These are phyloP conservation scores for Melastoma malabathricum DNA, from an alignment of 345 rosid genomes.

Conservation along the genomic window DNA sequence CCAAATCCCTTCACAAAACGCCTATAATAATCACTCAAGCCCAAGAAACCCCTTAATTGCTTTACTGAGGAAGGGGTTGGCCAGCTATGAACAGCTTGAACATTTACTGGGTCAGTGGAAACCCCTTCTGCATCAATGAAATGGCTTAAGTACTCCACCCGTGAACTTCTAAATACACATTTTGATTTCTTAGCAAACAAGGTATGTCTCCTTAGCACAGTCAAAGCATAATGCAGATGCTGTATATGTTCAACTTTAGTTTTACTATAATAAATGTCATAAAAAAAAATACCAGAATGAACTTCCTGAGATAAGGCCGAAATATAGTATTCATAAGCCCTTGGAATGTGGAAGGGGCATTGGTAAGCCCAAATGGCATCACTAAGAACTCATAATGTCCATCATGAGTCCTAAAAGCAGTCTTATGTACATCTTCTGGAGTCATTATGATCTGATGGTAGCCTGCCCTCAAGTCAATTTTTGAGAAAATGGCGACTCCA, in stretches of 20 bases:
- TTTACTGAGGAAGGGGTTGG: neutral
- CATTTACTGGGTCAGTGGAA: neutral
- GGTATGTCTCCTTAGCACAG: too few relatives aligned
- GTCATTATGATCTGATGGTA: too few relatives aligned
- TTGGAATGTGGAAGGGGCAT: neutral
- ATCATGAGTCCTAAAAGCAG: too few relatives aligned
- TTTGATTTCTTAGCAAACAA: neutral
- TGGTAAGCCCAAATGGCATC: constrained; percentile 1
- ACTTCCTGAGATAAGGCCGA: too few relatives aligned
- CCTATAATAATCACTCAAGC: neutral
- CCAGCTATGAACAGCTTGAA: neutral
- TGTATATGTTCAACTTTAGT: too few relatives aligned
- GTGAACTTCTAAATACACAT: neutral
- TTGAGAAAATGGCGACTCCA: too few relatives aligned
- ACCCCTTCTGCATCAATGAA: neutral
- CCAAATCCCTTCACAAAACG: neutral
- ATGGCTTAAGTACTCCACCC: neutral
- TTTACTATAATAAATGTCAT: too few relatives aligned
- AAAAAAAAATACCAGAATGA: too few relatives aligned
- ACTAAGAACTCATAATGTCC: neutral
- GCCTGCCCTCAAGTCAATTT: too few relatives aligned
- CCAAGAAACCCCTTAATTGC: neutral
- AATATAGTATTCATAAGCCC: neutral
- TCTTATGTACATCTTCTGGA: too few relatives aligned
- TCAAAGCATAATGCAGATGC: neutral